Base-by-base conservation (phyloP, 192 early-diverging fungal genomes). In the Entomortierella lignicola region DNA sequence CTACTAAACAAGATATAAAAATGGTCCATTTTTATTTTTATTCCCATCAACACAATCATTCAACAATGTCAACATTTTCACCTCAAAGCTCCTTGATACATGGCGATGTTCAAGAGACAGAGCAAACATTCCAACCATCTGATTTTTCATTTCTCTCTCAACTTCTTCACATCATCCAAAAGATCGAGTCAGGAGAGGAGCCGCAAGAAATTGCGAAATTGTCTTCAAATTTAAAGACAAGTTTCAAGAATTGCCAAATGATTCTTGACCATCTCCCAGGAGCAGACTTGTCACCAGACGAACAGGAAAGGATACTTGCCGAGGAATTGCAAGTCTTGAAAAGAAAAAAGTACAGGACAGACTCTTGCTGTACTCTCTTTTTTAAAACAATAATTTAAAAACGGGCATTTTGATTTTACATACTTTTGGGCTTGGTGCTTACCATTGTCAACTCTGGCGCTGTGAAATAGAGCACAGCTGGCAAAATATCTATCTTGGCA, bases 221-320 rank as follows among this genome's bases (percentile, higher is more conserved):
- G 43, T 66, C 72, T 4, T 59, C 66, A 6, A 69, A 69, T 26
- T 60, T 81, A n/a, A 72, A 81, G 44, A 66, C 60, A 17, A 81
- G 80, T 39, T 81, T 81, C 41, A 74, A 66, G 60, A 72, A 70
- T 23, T 81, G 80, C 43, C 80, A 81, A 47, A 72, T 48, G 62
- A 81, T 81, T 23, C 61, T 81, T 8, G 80, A 81, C 50, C 80
- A 74, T 47, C 66, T 81, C n/a, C 80, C 80, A n/a, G 80, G 80
- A 2, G 80, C 80, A 48, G 80, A 81, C 31, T 20, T 81, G n/a
- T 81, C 80, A 0, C 66, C 71, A 11, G 80, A 81, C 52, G 71
- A 81, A 30, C 80, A 81, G 29, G 60, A 31, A 1, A 67, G 58
- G 42, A 42, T 74, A 17, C 42, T 81, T 8, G 67, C 56, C 15